These are phyloP conservation scores for Groenewaldozyma sp. DNA, from an alignment of 1,139 yeast genomes.

Conservation along the genomic window DNA sequence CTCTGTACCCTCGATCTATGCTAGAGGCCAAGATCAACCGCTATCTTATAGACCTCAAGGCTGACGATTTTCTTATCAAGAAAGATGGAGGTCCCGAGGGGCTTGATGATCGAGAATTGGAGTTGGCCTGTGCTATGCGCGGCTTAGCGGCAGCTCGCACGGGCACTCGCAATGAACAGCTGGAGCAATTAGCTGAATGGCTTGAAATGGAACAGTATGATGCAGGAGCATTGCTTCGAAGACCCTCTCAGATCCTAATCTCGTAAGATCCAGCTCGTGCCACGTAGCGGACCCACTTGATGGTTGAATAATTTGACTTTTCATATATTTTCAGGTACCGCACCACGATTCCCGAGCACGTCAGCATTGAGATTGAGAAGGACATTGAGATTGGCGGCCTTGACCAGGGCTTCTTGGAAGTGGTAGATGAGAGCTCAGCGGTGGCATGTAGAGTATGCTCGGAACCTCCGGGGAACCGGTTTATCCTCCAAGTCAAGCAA, in stretches of 20 bases:
- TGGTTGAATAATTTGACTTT: constrained; percentile 54
- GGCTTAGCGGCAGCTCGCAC: constrained; percentile 16
- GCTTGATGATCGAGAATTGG: constrained; percentile 21
- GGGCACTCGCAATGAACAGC: not conserved
- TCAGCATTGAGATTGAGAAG: constrained; percentile 66
- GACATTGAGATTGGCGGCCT: constrained; percentile 70
- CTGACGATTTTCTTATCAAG: constrained; percentile 24
- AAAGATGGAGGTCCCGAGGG: constrained; percentile 25
- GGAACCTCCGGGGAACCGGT: constrained; percentile 57
- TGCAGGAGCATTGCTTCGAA: not conserved
- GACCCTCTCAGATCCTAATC: constrained; percentile 42
- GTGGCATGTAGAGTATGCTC: constrained; percentile 50
- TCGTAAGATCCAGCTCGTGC: constrained; percentile 76
- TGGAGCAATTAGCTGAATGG: not conserved
- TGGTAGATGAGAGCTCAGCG: constrained; percentile 35
- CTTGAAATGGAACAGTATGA: not conserved
- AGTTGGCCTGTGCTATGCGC: constrained; percentile 24
- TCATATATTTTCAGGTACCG: constrained; percentile 65
- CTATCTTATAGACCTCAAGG: constrained; percentile 19
- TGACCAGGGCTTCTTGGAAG: constrained; percentile 42
- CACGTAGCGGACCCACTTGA: constrained; percentile 80
- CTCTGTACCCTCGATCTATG: constrained; percentile 9
- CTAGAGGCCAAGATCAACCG: constrained; percentile 12
- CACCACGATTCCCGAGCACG: constrained; percentile 70
- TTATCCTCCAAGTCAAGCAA: constrained; percentile 59